Evolutionary conservation across 345 rosid genomes (phyloP).

Genomic region (Eutrema japonicum): DNA sequence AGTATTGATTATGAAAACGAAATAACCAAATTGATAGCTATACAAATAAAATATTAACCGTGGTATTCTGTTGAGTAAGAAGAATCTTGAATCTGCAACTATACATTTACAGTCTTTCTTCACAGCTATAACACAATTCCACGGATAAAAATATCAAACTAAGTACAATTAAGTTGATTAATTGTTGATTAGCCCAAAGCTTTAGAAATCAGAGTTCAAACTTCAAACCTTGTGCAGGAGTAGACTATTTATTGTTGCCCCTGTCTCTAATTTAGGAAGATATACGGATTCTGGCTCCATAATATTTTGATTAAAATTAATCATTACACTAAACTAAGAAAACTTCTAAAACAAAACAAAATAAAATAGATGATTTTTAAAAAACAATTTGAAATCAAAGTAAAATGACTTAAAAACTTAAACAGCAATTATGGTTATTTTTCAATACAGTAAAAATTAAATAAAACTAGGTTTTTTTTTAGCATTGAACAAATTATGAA

Average conservation of each 20-base stretch:
- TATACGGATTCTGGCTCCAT: too few relatives aligned
- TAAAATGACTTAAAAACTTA: not conserved
- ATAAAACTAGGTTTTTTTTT: too few relatives aligned
- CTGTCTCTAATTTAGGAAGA: too few relatives aligned
- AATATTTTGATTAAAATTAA: too few relatives aligned
- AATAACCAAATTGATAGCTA: constrained; percentile 14
- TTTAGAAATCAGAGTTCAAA: too few relatives aligned
- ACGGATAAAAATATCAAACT: not conserved
- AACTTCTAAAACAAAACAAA: not conserved
- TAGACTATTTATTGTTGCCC: too few relatives aligned
- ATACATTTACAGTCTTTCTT: not conserved
- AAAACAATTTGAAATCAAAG: not conserved
- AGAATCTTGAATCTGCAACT: constrained; percentile 1
- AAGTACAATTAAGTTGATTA: too few relatives aligned
- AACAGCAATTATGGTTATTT: not conserved
- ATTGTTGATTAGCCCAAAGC: too few relatives aligned
- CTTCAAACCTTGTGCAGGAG: too few relatives aligned
- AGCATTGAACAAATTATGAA: too few relatives aligned
- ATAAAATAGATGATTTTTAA: not conserved
- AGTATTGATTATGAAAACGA: constrained; percentile 27
- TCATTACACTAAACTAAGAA: not conserved
- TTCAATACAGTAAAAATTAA: not conserved
- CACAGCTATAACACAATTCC: not conserved
- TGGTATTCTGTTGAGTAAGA: not conserved
- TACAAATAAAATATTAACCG: not conserved